phyloP scores from a whole-genome alignment of 768 basidiomycete species.

The Tylopilus rubrobrunneus region DNA sequence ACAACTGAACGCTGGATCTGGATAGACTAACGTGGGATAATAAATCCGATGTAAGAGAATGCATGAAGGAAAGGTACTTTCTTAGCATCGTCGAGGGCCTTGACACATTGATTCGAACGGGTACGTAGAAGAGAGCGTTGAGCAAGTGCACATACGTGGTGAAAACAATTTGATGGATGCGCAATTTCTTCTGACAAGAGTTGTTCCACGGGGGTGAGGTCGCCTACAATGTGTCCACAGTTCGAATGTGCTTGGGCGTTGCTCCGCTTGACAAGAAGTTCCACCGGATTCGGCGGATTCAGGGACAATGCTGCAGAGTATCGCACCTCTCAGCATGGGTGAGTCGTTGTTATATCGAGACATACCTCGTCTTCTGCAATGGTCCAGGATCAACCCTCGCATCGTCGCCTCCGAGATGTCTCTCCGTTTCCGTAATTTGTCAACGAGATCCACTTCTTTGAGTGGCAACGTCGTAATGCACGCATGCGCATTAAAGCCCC shows the following conservation, averaged over 20 bases:
- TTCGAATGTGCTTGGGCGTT: background rate
- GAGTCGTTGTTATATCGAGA: background rate
- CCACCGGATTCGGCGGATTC: background rate
- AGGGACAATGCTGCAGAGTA: background rate
- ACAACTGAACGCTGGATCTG: background rate
- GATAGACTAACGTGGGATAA: background rate
- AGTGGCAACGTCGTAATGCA: slow-evolving; percentile 36
- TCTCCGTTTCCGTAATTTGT: slow-evolving; percentile 17
- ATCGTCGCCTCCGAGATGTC: slow-evolving; percentile 15
- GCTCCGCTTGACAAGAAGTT: background rate
- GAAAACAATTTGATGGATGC: background rate
- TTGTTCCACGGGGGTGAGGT: background rate
- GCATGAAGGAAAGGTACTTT: background rate
- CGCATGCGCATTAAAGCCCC: slow-evolving; percentile 31
- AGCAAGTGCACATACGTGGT: background rate
- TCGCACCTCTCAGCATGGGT: background rate
- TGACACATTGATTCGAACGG: background rate
- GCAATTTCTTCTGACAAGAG: background rate
- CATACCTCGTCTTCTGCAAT: slow-evolving; percentile 19
- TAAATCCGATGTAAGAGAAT: background rate
- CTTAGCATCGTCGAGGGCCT: background rate
- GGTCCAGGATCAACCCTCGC: slow-evolving; percentile 10
- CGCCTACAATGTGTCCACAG: background rate
- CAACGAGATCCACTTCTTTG: slow-evolving; percentile 10
- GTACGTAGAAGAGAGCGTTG: background rate